Percentiles rank a stretch among this genome's conserved stretches.
Evolutionary conservation across 2,329 filamentous ascomycete species (phyloP).

Genomic region (Exophiala mesophila): DNA sequence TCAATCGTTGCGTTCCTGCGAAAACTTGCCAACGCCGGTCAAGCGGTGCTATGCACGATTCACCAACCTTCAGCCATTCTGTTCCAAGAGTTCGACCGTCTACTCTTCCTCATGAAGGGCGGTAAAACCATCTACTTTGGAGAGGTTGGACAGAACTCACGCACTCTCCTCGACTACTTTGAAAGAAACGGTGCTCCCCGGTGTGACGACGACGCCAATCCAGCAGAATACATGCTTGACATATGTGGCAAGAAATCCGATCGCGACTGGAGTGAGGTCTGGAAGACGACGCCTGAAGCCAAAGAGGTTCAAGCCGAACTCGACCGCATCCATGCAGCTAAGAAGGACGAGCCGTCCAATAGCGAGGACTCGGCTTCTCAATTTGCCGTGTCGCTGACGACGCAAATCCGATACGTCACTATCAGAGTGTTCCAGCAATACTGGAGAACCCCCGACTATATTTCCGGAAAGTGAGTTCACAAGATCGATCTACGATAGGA

Average conservation of each 20-base stretch:
- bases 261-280: constrained; percentile 59
- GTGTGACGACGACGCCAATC: constrained; percentile 67
- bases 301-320: constrained; percentile 53
- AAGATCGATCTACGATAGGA: too few species aligned
- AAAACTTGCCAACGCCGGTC: constrained; percentile 47
- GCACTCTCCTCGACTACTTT: constrained; percentile 67
- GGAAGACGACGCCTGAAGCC: constrained; percentile 55
- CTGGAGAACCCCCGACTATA: constrained; percentile 72
- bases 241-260: constrained; percentile 56
- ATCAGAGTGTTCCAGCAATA: constrained; percentile 80
- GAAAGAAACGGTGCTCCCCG: constrained; percentile 62
- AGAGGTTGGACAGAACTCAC: constrained; percentile 69
- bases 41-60: constrained; percentile 53
- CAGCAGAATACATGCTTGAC: constrained; percentile 55
- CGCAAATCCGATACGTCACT: constrained; percentile 63
- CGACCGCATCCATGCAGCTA: constrained; percentile 50
- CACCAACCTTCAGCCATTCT: constrained; percentile 53
- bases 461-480: constrained; percentile 51
- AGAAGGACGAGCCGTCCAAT: constrained; percentile 42
- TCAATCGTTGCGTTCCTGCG: constrained; percentile 59
- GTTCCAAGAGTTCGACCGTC: constrained; percentile 60
- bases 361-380: constrained; percentile 47
- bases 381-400: constrained; percentile 67
- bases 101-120: constrained; percentile 71
- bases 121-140: constrained; percentile 78